Conservation (phyloP, 2,329 filamentous ascomycete species). For the Colletotrichum sp. region DNA sequence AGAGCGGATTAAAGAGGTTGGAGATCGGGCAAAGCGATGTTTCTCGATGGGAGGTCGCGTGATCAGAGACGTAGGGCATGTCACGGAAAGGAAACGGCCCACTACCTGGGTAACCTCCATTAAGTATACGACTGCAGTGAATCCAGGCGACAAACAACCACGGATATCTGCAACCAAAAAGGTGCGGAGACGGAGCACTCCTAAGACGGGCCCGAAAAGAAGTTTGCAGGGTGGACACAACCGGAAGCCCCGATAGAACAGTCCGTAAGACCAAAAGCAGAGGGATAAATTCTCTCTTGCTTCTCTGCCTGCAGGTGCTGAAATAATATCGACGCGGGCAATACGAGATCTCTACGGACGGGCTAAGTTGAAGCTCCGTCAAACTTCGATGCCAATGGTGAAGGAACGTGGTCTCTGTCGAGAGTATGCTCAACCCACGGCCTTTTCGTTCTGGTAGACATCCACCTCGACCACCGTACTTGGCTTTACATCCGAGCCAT, state of each 20-base stretch:
- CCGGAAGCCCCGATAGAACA: background rate
- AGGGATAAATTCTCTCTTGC: background rate
- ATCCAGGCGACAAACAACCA: background rate
- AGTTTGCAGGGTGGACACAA: background rate
- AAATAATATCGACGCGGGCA: accelerated
- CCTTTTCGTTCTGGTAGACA: background rate
- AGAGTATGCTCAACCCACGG: background rate
- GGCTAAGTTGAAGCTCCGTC: background rate
- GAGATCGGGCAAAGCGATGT: accelerated
- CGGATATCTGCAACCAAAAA: background rate
- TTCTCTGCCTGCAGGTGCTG: background rate
- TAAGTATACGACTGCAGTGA: background rate
- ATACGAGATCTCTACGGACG: accelerated
- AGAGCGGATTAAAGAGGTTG: background rate
- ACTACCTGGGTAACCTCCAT: background rate
- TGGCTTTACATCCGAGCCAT: background rate
- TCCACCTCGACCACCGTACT: background rate
- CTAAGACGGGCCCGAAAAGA: background rate
- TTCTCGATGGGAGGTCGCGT: background rate
- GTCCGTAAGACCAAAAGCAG: background rate
- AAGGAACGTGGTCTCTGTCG: background rate
- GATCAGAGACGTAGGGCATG: background rate
- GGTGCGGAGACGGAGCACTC: background rate
- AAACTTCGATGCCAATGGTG: background rate
- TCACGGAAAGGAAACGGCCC: too few relatives aligned